A percentile compares a stretch with the other conserved stretches of the same genome.
Evolutionary conservation across 164 flowering plant species (phyloP).

Genomic region (Annona cherimola): DNA sequence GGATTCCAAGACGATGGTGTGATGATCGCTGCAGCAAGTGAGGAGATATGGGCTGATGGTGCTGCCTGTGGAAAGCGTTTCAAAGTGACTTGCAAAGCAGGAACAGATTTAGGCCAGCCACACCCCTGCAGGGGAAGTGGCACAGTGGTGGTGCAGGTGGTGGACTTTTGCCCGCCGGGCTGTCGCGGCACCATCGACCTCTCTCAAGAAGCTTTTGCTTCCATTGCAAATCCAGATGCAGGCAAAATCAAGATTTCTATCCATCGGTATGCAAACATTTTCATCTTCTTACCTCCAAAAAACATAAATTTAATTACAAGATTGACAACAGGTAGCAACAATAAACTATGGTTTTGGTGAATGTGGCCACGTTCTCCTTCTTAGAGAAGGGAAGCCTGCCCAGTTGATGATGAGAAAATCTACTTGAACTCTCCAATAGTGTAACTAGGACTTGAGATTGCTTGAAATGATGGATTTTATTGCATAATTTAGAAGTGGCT

Average conservation of each 20-base stretch:
- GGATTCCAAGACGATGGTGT: constrained; percentile 9
- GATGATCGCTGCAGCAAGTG: constrained; percentile 19
- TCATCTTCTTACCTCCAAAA: not conserved
- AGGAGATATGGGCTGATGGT: constrained; percentile 7
- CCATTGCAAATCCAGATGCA: constrained; percentile 28
- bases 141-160: constrained; percentile 12
- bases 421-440: no score
- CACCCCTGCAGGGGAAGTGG: constrained; percentile 13
- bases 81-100: constrained; percentile 14
- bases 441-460: no score
- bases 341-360: no score
- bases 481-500: no score
- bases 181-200: constrained; percentile 29
- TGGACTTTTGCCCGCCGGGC: constrained; percentile 22
- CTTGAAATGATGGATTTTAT: no score
- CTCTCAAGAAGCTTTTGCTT: constrained; percentile 32
- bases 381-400: no score
- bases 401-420: no score
- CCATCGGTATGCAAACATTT: not conserved
- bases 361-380: no score
- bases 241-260: constrained; percentile 20
- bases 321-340: no score
- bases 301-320: no score
- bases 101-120: constrained; percentile 2
- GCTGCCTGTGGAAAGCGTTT: constrained; percentile 17